phyloP scores from a whole-genome alignment of 2,329 filamentous ascomycete species.

The Aspergillus sp. region DNA sequence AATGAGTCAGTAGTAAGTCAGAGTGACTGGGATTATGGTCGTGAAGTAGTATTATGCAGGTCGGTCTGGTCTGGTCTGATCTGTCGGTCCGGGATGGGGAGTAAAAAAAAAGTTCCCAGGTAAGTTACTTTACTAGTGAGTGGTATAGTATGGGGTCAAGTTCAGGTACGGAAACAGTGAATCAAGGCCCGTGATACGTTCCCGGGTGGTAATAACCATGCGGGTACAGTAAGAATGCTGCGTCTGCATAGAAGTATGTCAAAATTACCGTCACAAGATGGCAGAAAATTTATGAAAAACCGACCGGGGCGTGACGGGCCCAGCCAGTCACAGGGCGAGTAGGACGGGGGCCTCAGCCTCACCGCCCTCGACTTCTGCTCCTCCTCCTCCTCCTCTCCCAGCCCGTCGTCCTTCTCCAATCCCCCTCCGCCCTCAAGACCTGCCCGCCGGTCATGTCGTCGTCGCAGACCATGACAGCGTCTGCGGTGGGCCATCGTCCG shows the following conservation, averaged over 20 bases:
- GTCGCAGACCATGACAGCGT: constrained; percentile 51
- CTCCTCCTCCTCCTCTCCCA: constrained; percentile 15
- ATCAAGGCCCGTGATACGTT: not conserved
- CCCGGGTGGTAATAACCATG: not conserved
- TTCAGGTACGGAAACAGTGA: not conserved
- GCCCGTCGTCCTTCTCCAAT: constrained; percentile 17
- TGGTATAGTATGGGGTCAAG: constrained; percentile 8
- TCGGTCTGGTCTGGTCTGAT: not conserved
- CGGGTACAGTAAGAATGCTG: not conserved
- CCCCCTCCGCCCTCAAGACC: constrained; percentile 21
- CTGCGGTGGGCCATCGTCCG: constrained; percentile 49
- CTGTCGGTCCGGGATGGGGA: not conserved
- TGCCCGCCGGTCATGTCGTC: constrained; percentile 47
- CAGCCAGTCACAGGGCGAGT: constrained; percentile 5
- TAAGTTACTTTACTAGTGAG: not conserved
- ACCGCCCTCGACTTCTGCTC: constrained; percentile 18
- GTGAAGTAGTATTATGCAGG: not conserved
- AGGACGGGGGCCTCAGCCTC: constrained; percentile 3
- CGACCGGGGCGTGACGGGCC: constrained; percentile 1
- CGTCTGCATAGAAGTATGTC: not conserved
- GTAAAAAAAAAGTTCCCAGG: not conserved
- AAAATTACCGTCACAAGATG: constrained; percentile 3
- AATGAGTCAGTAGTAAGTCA: not conserved
- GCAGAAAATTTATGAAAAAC: constrained; percentile 13
- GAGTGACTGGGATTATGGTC: not conserved